Evolutionary conservation across 192 early-diverging fungal genomes (phyloP).

Genomic region (Chytriomyces confervae): DNA sequence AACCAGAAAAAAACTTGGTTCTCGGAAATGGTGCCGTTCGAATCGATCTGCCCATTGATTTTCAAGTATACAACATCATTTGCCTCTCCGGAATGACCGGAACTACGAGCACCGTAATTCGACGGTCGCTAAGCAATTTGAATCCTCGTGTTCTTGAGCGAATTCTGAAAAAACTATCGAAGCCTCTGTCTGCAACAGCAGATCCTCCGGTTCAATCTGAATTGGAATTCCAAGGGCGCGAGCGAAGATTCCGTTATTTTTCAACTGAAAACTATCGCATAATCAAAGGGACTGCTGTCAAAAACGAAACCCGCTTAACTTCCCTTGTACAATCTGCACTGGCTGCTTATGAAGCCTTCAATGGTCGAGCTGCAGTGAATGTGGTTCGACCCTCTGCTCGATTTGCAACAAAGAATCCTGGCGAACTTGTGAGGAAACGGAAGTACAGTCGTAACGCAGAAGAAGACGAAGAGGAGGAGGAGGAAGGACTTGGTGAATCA

Average conservation of each 20-base stretch:
- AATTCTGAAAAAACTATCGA: conserved; percentile 53
- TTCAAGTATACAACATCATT: conserved; percentile 68
- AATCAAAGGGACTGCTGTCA: not conserved
- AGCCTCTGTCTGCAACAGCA: conserved; percentile 38
- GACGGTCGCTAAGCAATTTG: conserved; percentile 56
- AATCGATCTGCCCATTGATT: conserved; percentile 65
- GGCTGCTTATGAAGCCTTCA: conserved; percentile 3
- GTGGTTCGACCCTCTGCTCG: not conserved
- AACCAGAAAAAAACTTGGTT: conserved; percentile 42
- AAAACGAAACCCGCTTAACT: not conserved
- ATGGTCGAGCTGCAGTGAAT: not conserved
- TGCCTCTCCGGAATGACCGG: conserved; percentile 55
- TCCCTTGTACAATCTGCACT: not conserved
- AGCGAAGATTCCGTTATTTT: conserved; percentile 70
- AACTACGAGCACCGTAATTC: conserved; percentile 59
- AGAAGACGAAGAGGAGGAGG: not conserved
- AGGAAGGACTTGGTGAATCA: not conserved
- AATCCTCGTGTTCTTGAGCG: conserved; percentile 55
- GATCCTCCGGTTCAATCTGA: conserved; percentile 47
- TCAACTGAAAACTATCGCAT: conserved; percentile 43
- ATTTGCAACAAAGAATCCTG: not conserved
- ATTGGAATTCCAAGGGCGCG: conserved; percentile 68
- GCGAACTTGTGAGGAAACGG: not conserved
- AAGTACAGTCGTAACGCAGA: not conserved
- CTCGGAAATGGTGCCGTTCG: conserved; percentile 57